Evolutionary conservation across 257 asterid genomes (phyloP).

Genomic region (Solanum lignicaule): DNA sequence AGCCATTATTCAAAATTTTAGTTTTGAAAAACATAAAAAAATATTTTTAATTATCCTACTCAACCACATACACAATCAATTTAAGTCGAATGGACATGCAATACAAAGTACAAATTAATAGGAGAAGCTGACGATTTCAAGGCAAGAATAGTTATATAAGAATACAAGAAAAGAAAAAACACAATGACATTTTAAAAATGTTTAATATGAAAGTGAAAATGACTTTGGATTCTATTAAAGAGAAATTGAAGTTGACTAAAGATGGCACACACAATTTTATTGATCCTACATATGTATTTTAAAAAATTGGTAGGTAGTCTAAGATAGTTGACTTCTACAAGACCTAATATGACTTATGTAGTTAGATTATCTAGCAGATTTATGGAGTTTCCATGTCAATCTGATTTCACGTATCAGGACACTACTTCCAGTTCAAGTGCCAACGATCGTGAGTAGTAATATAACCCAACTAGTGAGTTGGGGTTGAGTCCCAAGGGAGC

Average conservation of each 20-base stretch:
- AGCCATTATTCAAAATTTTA: neutral
- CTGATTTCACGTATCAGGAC: too few relatives aligned
- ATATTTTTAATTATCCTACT: rapidly evolving
- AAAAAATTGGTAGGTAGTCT: too few relatives aligned
- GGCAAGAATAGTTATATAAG: neutral
- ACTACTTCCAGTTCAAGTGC: too few relatives aligned
- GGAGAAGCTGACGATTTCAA: neutral
- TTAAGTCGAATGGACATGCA: neutral
- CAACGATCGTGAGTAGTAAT: too few relatives aligned
- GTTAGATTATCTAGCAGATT: neutral
- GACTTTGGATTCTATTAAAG: neutral
- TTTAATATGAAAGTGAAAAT: neutral
- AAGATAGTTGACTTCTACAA: too few relatives aligned
- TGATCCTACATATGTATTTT: neutral
- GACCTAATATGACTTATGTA: neutral
- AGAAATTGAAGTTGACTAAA: neutral
- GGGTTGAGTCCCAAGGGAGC: too few relatives aligned
- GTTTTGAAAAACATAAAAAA: neutral
- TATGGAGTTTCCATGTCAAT: neutral
- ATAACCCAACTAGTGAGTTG: too few relatives aligned
- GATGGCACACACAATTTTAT: neutral
- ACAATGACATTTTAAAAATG: neutral
- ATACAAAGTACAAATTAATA: too few relatives aligned
- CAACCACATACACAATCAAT: neutral
- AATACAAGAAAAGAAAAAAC: too few relatives aligned